Percentiles rank a stretch among this genome's conserved stretches.
Conservation (phyloP, 2,329 filamentous ascomycete species). For the Magnaporthiopsis poae region DNA sequence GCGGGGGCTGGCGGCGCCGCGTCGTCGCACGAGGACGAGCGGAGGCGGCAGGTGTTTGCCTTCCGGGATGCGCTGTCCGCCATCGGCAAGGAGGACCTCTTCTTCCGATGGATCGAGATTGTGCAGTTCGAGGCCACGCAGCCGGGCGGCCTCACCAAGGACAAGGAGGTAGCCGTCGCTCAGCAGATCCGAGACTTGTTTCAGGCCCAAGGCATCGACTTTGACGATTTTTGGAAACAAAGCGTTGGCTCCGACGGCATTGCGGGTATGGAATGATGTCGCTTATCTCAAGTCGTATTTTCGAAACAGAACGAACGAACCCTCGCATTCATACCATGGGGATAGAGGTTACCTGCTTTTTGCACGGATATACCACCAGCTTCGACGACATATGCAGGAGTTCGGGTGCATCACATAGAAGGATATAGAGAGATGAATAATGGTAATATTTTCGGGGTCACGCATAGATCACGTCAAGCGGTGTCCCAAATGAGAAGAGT, state of each 20-base stretch:
- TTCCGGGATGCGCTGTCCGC: conserved; percentile 68
- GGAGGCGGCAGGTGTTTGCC: conserved; percentile 62
- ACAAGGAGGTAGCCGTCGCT: conserved; percentile 63
- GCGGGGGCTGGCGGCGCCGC: conserved; percentile 19
- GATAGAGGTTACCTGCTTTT: background rate
- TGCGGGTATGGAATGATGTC: conserved; percentile 17
- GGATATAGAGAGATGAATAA: too few relatives aligned
- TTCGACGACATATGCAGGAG: background rate
- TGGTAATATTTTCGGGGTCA: too few relatives aligned
- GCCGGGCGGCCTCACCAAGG: conserved; percentile 67
- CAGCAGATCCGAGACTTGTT: conserved; percentile 69
- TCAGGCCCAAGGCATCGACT: conserved; percentile 64
- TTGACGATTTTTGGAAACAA: conserved; percentile 68
- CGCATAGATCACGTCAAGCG: too few relatives aligned
- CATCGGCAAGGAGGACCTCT: conserved; percentile 77
- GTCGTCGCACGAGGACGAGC: conserved; percentile 45
- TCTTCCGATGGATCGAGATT: conserved; percentile 87
- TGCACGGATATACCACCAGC: background rate
- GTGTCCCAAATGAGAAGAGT: too few relatives aligned
- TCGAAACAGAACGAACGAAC: background rate
- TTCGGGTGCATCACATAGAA: background rate
- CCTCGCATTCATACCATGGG: background rate
- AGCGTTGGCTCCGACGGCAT: conserved; percentile 35
- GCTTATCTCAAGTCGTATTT: background rate
- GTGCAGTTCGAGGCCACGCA: conserved; percentile 76